These are phyloP conservation scores for Beauveria scarabaeidicola DNA, from an alignment of 2,329 filamentous ascomycete genomes.

Conservation along the genomic window DNA sequence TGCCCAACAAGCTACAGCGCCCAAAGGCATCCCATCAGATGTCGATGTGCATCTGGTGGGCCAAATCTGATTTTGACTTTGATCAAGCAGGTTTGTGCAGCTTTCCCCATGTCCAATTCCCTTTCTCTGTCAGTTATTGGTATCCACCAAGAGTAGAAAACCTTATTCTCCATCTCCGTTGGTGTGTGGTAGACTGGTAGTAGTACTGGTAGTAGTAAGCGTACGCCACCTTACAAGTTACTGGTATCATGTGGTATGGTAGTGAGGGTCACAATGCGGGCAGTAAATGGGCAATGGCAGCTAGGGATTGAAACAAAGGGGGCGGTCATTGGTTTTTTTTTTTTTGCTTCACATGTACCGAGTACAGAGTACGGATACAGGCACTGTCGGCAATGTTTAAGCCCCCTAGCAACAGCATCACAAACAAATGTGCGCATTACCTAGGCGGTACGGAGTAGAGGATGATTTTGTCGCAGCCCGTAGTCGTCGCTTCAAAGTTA, in stretches of 20 bases:
- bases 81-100: not conserved
- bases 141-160: not conserved
- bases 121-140: not conserved
- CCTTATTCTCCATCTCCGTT: not conserved
- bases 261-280: not conserved
- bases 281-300: not conserved
- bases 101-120: not conserved
- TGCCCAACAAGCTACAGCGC: not conserved
- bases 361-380: too few species aligned
- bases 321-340: too few species aligned
- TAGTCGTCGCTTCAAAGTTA: too few species aligned
- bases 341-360: too few species aligned
- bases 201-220: not conserved
- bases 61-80: slow-evolving; percentile 1
- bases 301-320: not conserved
- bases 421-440: too few species aligned
- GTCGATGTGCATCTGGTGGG: not conserved
- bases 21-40: not conserved
- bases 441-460: too few species aligned
- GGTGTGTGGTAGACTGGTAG: too few species aligned
- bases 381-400: too few species aligned
- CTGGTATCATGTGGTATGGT: too few species aligned
- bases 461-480: too few species aligned
- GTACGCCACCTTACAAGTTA: not conserved
- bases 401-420: too few species aligned